Conservation (phyloP, 179 eudicot genomes). For the Amaranthus tricolor region DNA sequence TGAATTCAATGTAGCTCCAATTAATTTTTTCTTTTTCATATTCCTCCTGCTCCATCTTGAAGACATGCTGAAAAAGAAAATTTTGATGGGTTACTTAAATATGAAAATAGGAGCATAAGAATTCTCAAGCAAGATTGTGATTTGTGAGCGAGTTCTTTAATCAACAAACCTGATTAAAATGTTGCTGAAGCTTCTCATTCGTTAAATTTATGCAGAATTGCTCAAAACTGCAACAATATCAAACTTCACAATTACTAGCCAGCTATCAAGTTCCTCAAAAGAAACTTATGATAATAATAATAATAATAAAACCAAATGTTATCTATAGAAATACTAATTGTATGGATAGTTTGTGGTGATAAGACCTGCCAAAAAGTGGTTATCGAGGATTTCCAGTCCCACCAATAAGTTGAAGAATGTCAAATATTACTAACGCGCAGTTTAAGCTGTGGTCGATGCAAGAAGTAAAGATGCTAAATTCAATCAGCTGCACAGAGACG, state of each 20-base stretch:
- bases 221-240: conserved; percentile 70
- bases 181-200: conserved; percentile 99
- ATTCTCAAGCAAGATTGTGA: conserved; percentile 12
- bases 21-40: conserved; percentile 87
- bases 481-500: no score
- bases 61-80: conserved; percentile 71
- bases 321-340: no score
- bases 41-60: conserved; percentile 97
- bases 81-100: conserved; percentile 5
- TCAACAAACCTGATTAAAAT: conserved; percentile 76
- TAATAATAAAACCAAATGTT: no score
- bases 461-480: no score
- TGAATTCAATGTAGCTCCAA: conserved; percentile 98
- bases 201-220: conserved; percentile 92
- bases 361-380: no score
- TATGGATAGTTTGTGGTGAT: no score
- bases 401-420: no score
- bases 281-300: no score
- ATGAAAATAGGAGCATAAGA: conserved; percentile 4
- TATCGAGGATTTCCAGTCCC: no score
- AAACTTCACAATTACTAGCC: not conserved
- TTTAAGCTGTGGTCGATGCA: no score
- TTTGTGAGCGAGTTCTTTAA: not conserved
- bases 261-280: no score
- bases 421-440: no score